phyloP scores from a whole-genome alignment of 2,329 filamentous ascomycete genomes.

The Cordyceps cateniannulata region DNA sequence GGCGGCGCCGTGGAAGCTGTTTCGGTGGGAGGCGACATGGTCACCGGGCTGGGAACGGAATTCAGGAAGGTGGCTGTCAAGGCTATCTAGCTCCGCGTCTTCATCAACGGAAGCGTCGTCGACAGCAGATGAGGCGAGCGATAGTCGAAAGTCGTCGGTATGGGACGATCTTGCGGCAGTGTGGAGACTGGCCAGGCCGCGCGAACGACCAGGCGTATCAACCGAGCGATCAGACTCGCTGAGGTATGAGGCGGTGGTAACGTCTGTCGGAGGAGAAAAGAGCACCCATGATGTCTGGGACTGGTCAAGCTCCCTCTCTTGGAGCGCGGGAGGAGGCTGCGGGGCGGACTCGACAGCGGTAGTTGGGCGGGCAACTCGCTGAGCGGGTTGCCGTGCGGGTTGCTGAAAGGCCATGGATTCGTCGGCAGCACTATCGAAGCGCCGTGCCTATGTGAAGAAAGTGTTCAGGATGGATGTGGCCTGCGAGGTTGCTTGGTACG shows the following conservation, averaged over 20 bases:
- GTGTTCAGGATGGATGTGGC: background rate
- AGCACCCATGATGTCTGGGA: conserved; percentile 87
- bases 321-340: conserved; percentile 20
- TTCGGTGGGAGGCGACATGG: conserved; percentile 19
- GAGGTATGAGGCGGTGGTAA: conserved; percentile 57
- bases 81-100: conserved; percentile 79
- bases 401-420: conserved; percentile 53
- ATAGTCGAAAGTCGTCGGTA: conserved; percentile 37
- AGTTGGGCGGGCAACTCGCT: conserved; percentile 38
- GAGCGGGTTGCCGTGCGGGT: conserved; percentile 46
- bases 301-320: conserved; percentile 49
- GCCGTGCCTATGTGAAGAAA: background rate
- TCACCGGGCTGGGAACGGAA: conserved; percentile 59
- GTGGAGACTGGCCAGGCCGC: conserved; percentile 72
- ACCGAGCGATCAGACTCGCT: conserved; percentile 62
- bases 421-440: background rate
- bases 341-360: conserved; percentile 30
- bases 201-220: conserved; percentile 61
- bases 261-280: conserved; percentile 70
- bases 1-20: conserved; percentile 38
- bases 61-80: conserved; percentile 86
- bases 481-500: background rate
- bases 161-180: conserved; percentile 57
- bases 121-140: conserved; percentile 31
- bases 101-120: conserved; percentile 46